Conservation (phyloP, 1,284 basidiomycete species). For the Irpex sp. region DNA sequence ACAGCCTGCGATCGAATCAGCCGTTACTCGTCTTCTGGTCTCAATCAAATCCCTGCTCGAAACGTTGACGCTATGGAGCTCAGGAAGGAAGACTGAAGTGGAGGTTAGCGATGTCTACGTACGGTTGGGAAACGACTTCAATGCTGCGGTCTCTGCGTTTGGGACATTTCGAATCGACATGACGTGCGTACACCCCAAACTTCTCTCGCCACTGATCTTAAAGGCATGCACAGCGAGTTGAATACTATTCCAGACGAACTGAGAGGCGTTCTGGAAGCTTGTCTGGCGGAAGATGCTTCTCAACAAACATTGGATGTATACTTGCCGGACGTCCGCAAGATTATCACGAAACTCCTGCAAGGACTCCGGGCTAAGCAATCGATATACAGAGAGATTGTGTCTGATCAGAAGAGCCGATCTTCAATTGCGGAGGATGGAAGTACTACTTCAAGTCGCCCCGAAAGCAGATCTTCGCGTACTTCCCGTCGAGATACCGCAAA, state of each 20-base stretch:
- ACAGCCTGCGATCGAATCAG: constrained; percentile 81
- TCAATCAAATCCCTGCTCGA: constrained; percentile 95
- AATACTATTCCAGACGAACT: constrained; percentile 87
- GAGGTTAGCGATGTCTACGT: constrained; percentile 97
- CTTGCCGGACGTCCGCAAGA: constrained; percentile 87
- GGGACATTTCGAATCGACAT: constrained; percentile 85
- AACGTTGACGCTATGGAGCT: constrained; percentile 87
- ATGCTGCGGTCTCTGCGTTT: constrained; percentile 89
- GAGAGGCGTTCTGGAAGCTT: constrained; percentile 84
- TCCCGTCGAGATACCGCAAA: constrained; percentile 10
- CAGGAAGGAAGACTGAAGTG: constrained; percentile 69
- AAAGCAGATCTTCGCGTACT: constrained; percentile 43
- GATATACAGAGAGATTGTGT: constrained; percentile 65
- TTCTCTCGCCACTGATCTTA: not conserved
- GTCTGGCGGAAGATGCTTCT: constrained; percentile 87
- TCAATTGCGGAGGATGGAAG: constrained; percentile 35
- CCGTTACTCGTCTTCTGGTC: constrained; percentile 90
- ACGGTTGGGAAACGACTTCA: constrained; percentile 95
- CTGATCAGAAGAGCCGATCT: constrained; percentile 52
- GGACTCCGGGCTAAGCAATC: constrained; percentile 92
- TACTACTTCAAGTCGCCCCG: constrained; percentile 36
- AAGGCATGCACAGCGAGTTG: constrained; percentile 64
- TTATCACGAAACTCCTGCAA: constrained; percentile 90
- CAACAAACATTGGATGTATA: constrained; percentile 85
- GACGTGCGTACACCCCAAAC: constrained; percentile 57